Evolutionary conservation across 2,329 filamentous ascomycete species (phyloP).

Genomic region (Xylariales sp.): DNA sequence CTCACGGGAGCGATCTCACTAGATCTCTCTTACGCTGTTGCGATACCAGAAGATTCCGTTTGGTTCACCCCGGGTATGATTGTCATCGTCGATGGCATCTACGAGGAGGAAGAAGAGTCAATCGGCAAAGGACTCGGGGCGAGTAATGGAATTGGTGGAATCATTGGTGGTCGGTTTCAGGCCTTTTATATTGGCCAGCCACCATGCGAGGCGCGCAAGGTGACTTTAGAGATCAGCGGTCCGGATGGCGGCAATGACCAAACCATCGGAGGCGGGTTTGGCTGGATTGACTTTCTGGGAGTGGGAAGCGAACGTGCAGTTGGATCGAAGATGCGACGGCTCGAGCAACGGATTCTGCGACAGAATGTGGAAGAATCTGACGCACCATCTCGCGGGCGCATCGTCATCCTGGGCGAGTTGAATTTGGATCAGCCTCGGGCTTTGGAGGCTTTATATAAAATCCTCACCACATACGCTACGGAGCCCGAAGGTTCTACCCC

Average conservation of each 20-base stretch:
- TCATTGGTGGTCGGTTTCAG: constrained; percentile 87
- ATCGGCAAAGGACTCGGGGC: constrained; percentile 67
- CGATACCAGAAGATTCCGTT: constrained; percentile 78
- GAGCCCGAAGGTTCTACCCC: constrained; percentile 63
- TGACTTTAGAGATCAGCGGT: constrained; percentile 68
- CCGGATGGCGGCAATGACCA: constrained; percentile 53
- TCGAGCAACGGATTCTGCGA: constrained; percentile 65
- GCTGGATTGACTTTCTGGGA: constrained; percentile 95
- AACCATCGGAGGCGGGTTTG: constrained; percentile 76
- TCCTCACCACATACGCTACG: constrained; percentile 69
- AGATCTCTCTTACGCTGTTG: constrained; percentile 74
- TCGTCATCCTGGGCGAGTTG: constrained; percentile 80
- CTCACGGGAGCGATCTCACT: constrained; percentile 82
- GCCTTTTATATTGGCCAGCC: constrained; percentile 89
- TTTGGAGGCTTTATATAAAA: constrained; percentile 73
- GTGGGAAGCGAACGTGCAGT: constrained; percentile 84
- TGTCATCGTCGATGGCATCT: constrained; percentile 90
- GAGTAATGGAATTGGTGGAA: constrained; percentile 79
- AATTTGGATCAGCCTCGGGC: constrained; percentile 82
- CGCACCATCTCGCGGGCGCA: constrained; percentile 39
- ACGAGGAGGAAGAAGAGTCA: constrained; percentile 83
- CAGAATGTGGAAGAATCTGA: constrained; percentile 26
- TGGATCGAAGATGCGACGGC: constrained; percentile 74
- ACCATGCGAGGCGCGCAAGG: constrained; percentile 78
- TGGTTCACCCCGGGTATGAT: constrained; percentile 98